Evolutionary conservation across 768 basidiomycete species (phyloP), one percentile per base, ranked within the genome.

Genomic region (Coprinellus aureogranulatus): DNA sequence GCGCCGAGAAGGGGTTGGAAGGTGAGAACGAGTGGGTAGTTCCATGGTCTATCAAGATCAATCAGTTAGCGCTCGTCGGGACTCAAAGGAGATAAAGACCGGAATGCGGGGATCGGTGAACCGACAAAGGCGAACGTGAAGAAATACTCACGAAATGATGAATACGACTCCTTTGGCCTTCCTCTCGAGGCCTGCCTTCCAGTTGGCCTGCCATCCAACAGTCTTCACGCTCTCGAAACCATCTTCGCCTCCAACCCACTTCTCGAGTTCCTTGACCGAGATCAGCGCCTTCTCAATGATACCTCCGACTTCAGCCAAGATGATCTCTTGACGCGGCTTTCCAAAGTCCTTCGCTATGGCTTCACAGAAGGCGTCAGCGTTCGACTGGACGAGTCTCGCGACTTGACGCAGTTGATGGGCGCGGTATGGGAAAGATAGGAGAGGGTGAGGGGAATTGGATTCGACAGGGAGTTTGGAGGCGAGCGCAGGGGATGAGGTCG

Each of bases 1-100:
- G 90, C 90, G 3, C 89, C 89, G 49, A 81, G 75, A 22, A 87
- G 71, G 2, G 88, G 87, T 39, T 80, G 78, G 4, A 88, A 67
- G 65, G 70, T 74, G 28, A 87, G 75, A 9, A 82, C 70, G 50
- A 84, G 63, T 0, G 87, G 87, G 62, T 83, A 88, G 63, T 88
- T 88, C 85, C 85, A 88, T 2, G 85, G 85, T n/a, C 85, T 87
- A 16, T 16, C n/a, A n/a, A n/a, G 25, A n/a, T 18, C 20, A 20
- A 52, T 16, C 18, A 14, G 31, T 3, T 11, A 25, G 22, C 30
- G n/a, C n/a, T n/a, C n/a, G n/a, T n/a, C n/a, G n/a, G n/a, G n/a
- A n/a, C n/a, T n/a, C n/a, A n/a, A n/a, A n/a, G n/a, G n/a, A n/a
- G n/a, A n/a, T n/a, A n/a, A n/a, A n/a, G n/a, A n/a, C n/a, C n/a